Conservation (phyloP, 2,329 filamentous ascomycete genomes). For the Phoma sp. region DNA sequence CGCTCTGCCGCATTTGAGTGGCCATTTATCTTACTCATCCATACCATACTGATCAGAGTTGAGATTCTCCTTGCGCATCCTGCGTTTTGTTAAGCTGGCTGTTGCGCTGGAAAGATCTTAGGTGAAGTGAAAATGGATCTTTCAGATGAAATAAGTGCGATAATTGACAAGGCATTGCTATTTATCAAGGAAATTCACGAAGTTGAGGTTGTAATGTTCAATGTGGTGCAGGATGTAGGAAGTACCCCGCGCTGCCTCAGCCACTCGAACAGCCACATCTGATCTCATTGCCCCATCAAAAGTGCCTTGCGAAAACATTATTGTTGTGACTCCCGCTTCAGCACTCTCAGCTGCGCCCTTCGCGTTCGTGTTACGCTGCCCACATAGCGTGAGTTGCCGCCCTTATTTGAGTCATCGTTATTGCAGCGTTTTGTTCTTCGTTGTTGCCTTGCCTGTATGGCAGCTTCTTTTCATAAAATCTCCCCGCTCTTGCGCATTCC, state of each 20-base stretch:
- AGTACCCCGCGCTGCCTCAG: conserved; percentile 12
- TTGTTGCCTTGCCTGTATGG: conserved; percentile 25
- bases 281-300: conserved; percentile 18
- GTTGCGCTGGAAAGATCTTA: too few relatives aligned
- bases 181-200: too few relatives aligned
- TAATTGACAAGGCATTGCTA: too few relatives aligned
- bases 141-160: too few relatives aligned
- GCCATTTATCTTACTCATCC: too few relatives aligned
- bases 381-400: conserved; percentile 19
- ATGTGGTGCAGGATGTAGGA: background rate
- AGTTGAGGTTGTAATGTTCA: background rate
- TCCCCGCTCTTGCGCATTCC: conserved; percentile 18
- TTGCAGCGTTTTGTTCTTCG: conserved; percentile 5
- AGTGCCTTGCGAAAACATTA: conserved; percentile 8
- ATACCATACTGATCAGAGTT: too few relatives aligned
- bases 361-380: conserved; percentile 6
- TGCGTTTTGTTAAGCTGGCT: too few relatives aligned
- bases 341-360: conserved; percentile 13
- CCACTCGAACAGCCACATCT: conserved; percentile 16
- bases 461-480: conserved; percentile 19
- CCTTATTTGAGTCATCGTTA: conserved; percentile 23
- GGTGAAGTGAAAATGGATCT: too few relatives aligned
- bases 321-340: conserved; percentile 12
- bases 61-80: too few relatives aligned
- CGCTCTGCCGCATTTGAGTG: too few relatives aligned